phyloP scores from a whole-genome alignment of 805 yeast genomes.

The Candida ascalaphidarum region DNA sequence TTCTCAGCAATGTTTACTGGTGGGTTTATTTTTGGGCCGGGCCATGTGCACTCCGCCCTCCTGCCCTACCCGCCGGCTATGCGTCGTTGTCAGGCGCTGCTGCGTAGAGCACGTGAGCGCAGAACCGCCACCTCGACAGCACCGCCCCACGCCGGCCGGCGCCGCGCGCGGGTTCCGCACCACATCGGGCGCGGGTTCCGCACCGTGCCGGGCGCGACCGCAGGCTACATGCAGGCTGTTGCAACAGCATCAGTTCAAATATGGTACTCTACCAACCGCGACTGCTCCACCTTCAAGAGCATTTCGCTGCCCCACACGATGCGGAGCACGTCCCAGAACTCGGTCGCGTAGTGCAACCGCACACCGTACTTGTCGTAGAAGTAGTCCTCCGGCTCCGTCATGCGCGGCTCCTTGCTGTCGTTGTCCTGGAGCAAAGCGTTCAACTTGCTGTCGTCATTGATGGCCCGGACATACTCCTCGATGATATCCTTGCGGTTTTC shows the following conservation, averaged over 20 bases:
- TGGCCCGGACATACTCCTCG: constrained; percentile 38
- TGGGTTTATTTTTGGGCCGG: too few relatives aligned
- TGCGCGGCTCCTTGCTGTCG: constrained; percentile 11
- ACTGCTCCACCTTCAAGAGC: constrained; percentile 10
- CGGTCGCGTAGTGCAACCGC: constrained; percentile 56
- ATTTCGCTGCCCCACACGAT: constrained; percentile 59
- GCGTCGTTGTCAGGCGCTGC: too few relatives aligned
- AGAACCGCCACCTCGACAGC: too few relatives aligned
- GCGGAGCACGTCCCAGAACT: constrained; percentile 68
- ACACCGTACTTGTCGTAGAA: constrained; percentile 49
- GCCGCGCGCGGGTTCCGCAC: too few relatives aligned
- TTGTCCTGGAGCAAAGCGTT: constrained; percentile 30
- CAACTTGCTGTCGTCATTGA: constrained; percentile 23
- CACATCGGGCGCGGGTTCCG: too few relatives aligned
- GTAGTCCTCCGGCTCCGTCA: constrained; percentile 42
- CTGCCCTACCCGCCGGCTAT: too few relatives aligned
- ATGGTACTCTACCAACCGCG: constrained; percentile 7
- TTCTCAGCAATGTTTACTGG: too few relatives aligned
- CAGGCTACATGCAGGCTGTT: too few relatives aligned
- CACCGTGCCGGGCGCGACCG: too few relatives aligned
- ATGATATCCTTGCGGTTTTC: constrained; percentile 63
- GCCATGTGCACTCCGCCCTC: too few relatives aligned
- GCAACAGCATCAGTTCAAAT: constrained; percentile 3
- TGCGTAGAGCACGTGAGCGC: too few relatives aligned
- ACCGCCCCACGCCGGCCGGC: too few relatives aligned